phyloP scores from a whole-genome alignment of 1,284 basidiomycete genomes.

The Tilletia horrida region DNA sequence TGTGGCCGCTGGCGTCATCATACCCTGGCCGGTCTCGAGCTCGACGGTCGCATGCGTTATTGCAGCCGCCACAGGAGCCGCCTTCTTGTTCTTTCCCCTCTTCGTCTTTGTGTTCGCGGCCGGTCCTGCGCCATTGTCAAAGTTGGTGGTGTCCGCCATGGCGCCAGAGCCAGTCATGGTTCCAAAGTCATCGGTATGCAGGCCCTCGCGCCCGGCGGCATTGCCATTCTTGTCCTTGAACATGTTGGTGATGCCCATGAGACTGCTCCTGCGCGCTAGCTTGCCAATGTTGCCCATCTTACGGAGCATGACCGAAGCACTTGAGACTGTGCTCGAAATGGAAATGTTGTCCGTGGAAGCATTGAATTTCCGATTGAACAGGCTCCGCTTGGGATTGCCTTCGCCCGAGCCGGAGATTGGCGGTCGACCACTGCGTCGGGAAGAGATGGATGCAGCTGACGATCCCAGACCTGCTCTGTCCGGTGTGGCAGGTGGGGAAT shows the following conservation, averaged over 20 bases:
- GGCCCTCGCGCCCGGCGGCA: conserved; percentile 56
- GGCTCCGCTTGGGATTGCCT: conserved; percentile 56
- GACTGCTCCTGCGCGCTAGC: conserved; percentile 80
- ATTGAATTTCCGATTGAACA: conserved; percentile 89
- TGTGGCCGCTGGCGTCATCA: conserved; percentile 86
- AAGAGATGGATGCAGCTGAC: conserved; percentile 47
- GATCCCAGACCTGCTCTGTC: conserved; percentile 27
- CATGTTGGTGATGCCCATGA: conserved; percentile 86
- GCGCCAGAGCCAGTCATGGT: conserved; percentile 57
- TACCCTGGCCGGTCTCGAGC: conserved; percentile 65
- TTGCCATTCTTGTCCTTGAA: conserved; percentile 66
- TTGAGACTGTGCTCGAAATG: conserved; percentile 90
- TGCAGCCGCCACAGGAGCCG: conserved; percentile 67
- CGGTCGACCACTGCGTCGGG: conserved; percentile 39
- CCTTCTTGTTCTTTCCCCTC: conserved; percentile 60
- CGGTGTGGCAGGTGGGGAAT: conserved; percentile 34
- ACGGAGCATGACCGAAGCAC: conserved; percentile 93
- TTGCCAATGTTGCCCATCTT: conserved; percentile 91
- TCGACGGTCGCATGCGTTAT: conserved; percentile 83
- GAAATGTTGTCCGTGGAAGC: conserved; percentile 96
- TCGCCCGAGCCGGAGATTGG: conserved; percentile 35
- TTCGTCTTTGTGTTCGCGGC: conserved; percentile 43
- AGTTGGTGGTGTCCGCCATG: conserved; percentile 30
- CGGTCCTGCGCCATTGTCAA: conserved; percentile 55
- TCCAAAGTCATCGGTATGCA: conserved; percentile 62